Evolutionary conservation across 1,284 basidiomycete genomes (phyloP), one percentile per base, ranked within the genome.

Genomic region (Sporisorium graminicola): DNA sequence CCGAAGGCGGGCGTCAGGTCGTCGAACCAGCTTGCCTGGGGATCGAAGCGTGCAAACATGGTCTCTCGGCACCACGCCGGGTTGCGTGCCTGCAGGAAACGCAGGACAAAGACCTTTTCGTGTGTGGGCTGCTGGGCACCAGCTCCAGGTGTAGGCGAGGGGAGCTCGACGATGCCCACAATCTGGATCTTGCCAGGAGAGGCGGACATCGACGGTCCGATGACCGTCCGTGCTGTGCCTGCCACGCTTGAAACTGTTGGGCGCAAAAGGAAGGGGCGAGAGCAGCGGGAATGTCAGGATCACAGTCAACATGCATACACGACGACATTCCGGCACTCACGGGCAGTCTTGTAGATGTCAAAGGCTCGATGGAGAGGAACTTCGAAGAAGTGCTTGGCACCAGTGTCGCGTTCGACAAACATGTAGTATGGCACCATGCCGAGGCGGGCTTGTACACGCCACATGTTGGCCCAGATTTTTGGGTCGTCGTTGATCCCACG

Each of bases 401-500:
- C 54, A 5, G 54, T 44, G 40, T 56, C 40, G 2, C 54, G 37
- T 16, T 56, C 40, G 9, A 56, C 54, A n/a, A 56, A 56, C 24
- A 43, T 26, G 43, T 56, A 56, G 37, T 56, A 56, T 14, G 54
- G 54, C 29, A 56, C 29, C 26, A 43, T 43, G 9, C 24, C 22
- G 4, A 56, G 31, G 18, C 54, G 54, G 8, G 37, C 9, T n/a
- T 56, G 54, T 6, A 26, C 8, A 16, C 54, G 54, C 54, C 54
- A 56, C 54, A 56, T 44, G 16, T 42, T 12, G 5, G 54, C 54
- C 54, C 54, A 56, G 7, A 31, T 20, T 16, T 24, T 37, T 12
- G 54, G 26, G 20, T 43, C 40, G 54, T 56, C 54, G n/a, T 56
- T 56, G 54, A 56, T 56, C 6, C 54, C 54, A 8, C 54, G 37